Base-by-base conservation (phyloP, 1,284 basidiomycete species). In the Wolfiporia cocos region DNA sequence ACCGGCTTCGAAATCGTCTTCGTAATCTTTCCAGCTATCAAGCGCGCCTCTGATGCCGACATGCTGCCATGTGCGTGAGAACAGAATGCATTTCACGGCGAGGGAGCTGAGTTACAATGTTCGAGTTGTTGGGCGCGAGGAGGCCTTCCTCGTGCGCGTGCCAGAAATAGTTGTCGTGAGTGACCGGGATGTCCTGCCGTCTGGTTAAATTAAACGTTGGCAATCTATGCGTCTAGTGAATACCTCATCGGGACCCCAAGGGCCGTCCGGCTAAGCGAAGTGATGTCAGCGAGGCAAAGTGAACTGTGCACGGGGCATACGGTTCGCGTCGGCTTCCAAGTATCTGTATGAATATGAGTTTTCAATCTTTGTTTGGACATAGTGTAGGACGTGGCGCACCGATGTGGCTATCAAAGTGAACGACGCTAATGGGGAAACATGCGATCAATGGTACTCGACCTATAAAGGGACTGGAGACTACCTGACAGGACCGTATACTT, bases 361-460 rank as follows among this genome's bases (percentile, higher is more conserved):
- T 36, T 32, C 10, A 10, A 15, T 36, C 32, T 21, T 24, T 21
- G 17, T 17, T 28, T 19, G 30, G 30, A 7, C 12, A 9, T 36
- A 22, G 6, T 6, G 18, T 24, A 12, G 9, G 12, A 39, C 10
- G 21, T 9, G 10, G 46, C 54, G 19, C 36, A 60, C 58, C 61
- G 10, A 67, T 51, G 43, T 67, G 66, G 19, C 62, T 62, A 42
- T 69, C 67, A 42, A 68, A 68, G 53, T 69, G 67, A 7, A 69
- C 63, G 3, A 68, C 66, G 28, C 63, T 59, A 34, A n/a, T 3
- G 40, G 12, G 29, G 14, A 29, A 39, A 23, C 6, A 21, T 14
- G 14, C 4, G 18, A n/a, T n/a, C n/a, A n/a, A n/a, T n/a, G n/a
- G n/a, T n/a, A n/a, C n/a, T n/a, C n/a, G n/a, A n/a, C n/a, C n/a